Percentiles rank a stretch among this genome's conserved stretches.
Evolutionary conservation across 495 filamentous ascomycete genomes (phyloP).

Genomic region (Astrocystis sublimbata): DNA sequence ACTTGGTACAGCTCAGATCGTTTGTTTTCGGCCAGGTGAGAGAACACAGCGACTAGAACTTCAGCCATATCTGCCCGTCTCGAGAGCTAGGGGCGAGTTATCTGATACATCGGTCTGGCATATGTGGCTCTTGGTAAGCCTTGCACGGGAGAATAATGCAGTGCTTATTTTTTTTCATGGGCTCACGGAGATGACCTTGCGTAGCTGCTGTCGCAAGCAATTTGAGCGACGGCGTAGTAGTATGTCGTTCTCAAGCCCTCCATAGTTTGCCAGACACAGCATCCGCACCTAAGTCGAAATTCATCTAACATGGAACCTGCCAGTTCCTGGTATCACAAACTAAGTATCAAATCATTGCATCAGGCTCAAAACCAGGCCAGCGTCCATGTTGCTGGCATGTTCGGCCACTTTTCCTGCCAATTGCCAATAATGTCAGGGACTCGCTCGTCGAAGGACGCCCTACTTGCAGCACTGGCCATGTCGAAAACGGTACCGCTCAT

Average conservation of each 20-base stretch:
- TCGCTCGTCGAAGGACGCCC: conserved; percentile 82
- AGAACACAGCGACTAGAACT: no score
- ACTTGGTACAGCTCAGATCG: no score
- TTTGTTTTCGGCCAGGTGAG: no score
- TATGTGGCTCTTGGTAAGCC: no score
- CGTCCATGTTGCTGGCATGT: conserved; percentile 89
- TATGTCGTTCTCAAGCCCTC: not conserved
- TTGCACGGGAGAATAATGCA: no score
- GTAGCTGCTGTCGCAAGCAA: no score
- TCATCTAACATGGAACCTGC: conserved; percentile 17
- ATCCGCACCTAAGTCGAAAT: not conserved
- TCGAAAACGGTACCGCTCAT: conserved; percentile 66
- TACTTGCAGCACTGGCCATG: conserved; percentile 62
- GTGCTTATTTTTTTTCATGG: no score
- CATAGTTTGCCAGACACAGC: not conserved
- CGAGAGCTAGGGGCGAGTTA: no score
- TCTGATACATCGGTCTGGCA: no score
- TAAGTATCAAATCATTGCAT: conserved; percentile 5
- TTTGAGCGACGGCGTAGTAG: not conserved
- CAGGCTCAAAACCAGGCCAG: conserved; percentile 83
- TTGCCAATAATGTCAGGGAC: conserved; percentile 91
- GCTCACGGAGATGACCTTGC: no score
- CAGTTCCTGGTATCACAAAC: conserved; percentile 33
- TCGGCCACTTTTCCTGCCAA: conserved; percentile 96
- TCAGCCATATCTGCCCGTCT: no score